Conservation (phyloP, 257 asterid species). For the Jacaranda mimosifolia region DNA sequence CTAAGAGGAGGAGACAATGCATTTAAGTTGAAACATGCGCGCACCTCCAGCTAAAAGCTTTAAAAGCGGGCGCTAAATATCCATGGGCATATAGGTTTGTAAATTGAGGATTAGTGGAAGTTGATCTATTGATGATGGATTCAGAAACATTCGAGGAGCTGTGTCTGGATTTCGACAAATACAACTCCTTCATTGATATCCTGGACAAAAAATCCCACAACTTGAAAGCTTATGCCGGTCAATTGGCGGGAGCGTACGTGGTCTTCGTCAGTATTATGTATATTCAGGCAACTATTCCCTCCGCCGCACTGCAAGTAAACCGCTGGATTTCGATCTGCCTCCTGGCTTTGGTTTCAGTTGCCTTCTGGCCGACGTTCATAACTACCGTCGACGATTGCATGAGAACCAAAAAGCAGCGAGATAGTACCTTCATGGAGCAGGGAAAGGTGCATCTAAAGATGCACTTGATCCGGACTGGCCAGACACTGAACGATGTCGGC, state of each 20-base stretch:
- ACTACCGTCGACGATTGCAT: not conserved
- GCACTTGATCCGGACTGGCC: not conserved
- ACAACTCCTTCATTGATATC: not conserved
- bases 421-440: not conserved
- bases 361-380: slow-evolving; percentile 12
- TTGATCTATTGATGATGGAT: too few relatives aligned
- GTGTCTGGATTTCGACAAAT: not conserved
- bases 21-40: too few relatives aligned
- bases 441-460: not conserved
- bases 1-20: too few relatives aligned
- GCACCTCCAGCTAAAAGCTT: too few relatives aligned
- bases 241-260: not conserved
- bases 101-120: too few relatives aligned
- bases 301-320: not conserved
- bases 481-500: not conserved
- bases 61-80: not conserved
- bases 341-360: not conserved
- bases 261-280: not conserved
- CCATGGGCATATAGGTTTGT: too few relatives aligned
- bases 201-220: not conserved
- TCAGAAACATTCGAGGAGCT: not conserved
- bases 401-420: not conserved
- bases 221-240: not conserved
- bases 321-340: slow-evolving; percentile 8
- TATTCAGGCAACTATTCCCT: not conserved